Percentiles rank a stretch among this genome's conserved stretches.
Conservation (phyloP, 371 early-diverging fungal genomes). For the Fennellomyces sp. region DNA sequence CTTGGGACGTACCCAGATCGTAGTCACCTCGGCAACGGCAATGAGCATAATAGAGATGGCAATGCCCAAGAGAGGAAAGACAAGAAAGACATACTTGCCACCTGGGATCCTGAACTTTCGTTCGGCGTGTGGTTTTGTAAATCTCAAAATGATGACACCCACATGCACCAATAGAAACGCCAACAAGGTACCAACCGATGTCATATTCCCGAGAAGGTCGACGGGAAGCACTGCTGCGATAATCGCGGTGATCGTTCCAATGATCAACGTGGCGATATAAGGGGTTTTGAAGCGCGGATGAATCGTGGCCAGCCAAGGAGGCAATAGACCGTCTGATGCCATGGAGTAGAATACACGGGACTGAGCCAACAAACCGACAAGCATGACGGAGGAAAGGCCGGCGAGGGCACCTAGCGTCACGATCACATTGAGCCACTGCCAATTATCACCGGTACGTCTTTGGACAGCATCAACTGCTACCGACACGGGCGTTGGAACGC, state of each 20-base stretch:
- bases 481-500: conserved; percentile 63
- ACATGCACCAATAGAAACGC: conserved; percentile 85
- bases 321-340: conserved; percentile 87
- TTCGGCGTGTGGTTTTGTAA: conserved; percentile 69
- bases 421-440: conserved; percentile 71
- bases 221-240: conserved; percentile 80
- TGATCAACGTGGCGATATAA: conserved; percentile 66
- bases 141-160: conserved; percentile 77
- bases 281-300: conserved; percentile 74
- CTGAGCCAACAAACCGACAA: conserved; percentile 77
- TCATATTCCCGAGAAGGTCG: conserved; percentile 82
- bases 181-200: conserved; percentile 86
- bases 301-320: conserved; percentile 68
- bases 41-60: conserved; percentile 61
- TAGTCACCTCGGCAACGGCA: conserved; percentile 59
- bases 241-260: conserved; percentile 73
- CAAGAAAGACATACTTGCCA: conserved; percentile 44
- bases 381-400: conserved; percentile 80
- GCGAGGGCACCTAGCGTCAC: conserved; percentile 77
- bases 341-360: conserved; percentile 88
- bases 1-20: conserved; percentile 49
- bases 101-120: conserved; percentile 82
- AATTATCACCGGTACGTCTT: conserved; percentile 48
- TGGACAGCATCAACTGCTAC: conserved; percentile 55
- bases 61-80: conserved; percentile 71